Base-by-base conservation (phyloP, 1,139 yeast genomes). In the Scheffersomyces cryptocercus region DNA sequence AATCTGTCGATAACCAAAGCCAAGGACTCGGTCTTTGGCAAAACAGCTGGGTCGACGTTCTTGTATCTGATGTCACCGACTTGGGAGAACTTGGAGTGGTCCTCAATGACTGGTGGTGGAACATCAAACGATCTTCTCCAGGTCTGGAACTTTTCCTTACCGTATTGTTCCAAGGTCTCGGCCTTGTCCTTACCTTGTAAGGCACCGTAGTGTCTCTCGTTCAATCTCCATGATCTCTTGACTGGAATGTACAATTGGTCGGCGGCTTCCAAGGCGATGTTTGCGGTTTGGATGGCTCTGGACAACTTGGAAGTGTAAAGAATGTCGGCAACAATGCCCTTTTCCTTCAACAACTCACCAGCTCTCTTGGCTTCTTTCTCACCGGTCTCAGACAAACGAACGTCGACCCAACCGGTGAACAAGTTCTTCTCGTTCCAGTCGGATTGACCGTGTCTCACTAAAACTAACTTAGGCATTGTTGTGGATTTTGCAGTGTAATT, bases 361-460 rank as follows among this genome's bases (percentile, higher is more conserved):
- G 97, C 99, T 70, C 88, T 84, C 59, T 77, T 77, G 58, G 98
- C 98, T 77, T 93, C 98, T 68, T 85, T 79, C 69, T 79, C 82
- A 72, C 98, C 98, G 59, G 79, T 73, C 51, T 80, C 91, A 45
- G 95, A 84, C 69, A 93, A 83, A 67, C 82, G 80, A 56, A 89
- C 95, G 70, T 91, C 98, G 54, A 91, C 97, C 99, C 99, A 93
- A 65, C 99, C 99, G 70, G 98, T 91, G 85, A 93, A 93, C 61
- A 91, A 81, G 82, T 93, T 91, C 82, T 88, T 88, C 75, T 89
- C 96, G 74, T 91, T 91, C 97, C 97, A 91, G 73, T 88, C 97
- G 75, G 96, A 88, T 81, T 91, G 97, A 65, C 98, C 98, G 93
- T 91, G 98, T 82, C 98, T 86, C 61, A 86, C 88, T 69, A 86